Evolutionary conservation across 148 eudicot species (phyloP).

Genomic region (Tetragonia tetragonoides): DNA sequence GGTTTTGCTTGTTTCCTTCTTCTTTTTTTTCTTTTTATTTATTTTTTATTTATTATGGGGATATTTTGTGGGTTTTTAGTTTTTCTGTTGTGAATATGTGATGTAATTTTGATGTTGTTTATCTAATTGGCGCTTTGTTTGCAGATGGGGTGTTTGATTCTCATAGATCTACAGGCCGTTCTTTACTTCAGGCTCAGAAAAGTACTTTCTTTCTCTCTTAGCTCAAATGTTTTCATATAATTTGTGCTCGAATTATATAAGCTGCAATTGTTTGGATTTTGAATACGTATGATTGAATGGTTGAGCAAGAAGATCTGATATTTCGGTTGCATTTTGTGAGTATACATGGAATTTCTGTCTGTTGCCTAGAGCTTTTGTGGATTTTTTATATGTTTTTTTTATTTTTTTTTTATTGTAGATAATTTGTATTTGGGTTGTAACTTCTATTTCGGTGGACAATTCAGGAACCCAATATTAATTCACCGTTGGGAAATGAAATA

Average conservation of each 20-base stretch:
- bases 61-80: not conserved
- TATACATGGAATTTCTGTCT: too few relatives aligned
- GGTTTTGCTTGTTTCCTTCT: not conserved
- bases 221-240: not conserved
- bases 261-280: not conserved
- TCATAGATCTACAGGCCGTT: slow-evolving; percentile 48
- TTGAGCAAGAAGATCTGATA: not conserved
- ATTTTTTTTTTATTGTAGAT: too few relatives aligned
- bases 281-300: not conserved
- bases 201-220: slow-evolving; percentile 25
- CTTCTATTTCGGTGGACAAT: not conserved
- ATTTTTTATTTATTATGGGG: too few relatives aligned
- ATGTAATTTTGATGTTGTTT: not conserved
- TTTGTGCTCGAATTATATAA: not conserved
- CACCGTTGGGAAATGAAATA: not conserved
- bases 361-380: too few relatives aligned
- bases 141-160: slow-evolving; percentile 50
- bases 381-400: too few relatives aligned
- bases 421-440: not conserved
- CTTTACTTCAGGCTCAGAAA: slow-evolving; percentile 57
- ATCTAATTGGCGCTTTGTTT: not conserved
- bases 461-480: not conserved
- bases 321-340: not conserved
- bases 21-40: too few relatives aligned
- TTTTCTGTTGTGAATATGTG: not conserved